Evolutionary conservation across 768 basidiomycete genomes (phyloP).

Genomic region (Suillus fuscotomentosus): DNA sequence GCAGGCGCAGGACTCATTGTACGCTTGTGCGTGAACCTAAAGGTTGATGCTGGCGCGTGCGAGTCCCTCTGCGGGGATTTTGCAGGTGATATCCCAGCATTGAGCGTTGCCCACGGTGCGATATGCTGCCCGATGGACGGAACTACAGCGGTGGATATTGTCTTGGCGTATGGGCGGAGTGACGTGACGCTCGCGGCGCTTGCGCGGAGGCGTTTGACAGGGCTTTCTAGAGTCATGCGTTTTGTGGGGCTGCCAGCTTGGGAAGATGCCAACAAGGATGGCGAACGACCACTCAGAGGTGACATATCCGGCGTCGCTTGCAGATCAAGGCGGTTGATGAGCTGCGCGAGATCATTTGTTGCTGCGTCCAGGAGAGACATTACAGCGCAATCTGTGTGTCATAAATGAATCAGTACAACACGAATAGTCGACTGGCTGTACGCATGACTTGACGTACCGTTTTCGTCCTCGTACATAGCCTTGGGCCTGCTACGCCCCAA

Average conservation of each 20-base stretch:
- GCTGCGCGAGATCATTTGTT: slow-evolving; percentile 73
- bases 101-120: slow-evolving; percentile 57
- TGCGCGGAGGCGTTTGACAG: slow-evolving; percentile 33
- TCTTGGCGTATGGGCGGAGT: slow-evolving; percentile 48
- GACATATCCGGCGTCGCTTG: slow-evolving; percentile 64
- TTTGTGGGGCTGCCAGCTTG: slow-evolving; percentile 34
- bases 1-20: slow-evolving; percentile 59
- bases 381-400: slow-evolving; percentile 42
- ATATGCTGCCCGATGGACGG: slow-evolving; percentile 53
- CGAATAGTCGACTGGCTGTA: not conserved
- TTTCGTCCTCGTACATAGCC: slow-evolving; percentile 49
- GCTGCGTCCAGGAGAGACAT: slow-evolving; percentile 75
- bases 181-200: slow-evolving; percentile 45
- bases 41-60: slow-evolving; percentile 25
- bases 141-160: slow-evolving; percentile 17
- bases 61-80: slow-evolving; percentile 26
- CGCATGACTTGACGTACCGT: slow-evolving; percentile 26
- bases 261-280: slow-evolving; percentile 11
- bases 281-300: slow-evolving; percentile 34
- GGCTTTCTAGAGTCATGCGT: slow-evolving; percentile 33
- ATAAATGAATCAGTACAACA: not conserved
- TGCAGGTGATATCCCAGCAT: slow-evolving; percentile 37
- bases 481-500: slow-evolving; percentile 47
- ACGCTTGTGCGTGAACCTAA: slow-evolving; percentile 43
- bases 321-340: slow-evolving; percentile 80